phyloP scores from a whole-genome alignment of 2,329 filamentous ascomycete species.

The Pseudofabraea citricarpa region DNA sequence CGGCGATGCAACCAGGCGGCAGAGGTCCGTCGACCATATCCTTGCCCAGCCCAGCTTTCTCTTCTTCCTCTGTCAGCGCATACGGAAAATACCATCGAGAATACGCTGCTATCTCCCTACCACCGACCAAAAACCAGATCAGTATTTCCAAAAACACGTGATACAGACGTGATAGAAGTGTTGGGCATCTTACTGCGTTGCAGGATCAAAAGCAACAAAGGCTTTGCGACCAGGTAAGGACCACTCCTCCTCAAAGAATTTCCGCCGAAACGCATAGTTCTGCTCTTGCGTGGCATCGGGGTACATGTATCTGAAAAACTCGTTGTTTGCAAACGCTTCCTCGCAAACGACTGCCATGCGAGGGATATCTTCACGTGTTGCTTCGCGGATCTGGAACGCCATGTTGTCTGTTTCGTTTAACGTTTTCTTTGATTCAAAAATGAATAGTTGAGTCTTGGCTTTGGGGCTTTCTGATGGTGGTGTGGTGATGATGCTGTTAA shows the following conservation, averaged over 20 bases:
- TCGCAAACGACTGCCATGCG: background rate
- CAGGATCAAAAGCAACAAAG: background rate
- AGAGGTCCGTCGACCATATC: background rate
- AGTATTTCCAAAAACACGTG: background rate
- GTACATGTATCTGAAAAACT: background rate
- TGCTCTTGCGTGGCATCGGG: background rate
- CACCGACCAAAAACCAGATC: background rate
- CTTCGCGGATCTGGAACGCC: background rate
- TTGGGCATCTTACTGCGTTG: background rate
- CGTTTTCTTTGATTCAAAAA: no score
- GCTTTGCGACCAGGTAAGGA: background rate
- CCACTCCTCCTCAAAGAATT: background rate
- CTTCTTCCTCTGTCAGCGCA: background rate
- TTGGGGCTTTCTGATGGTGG: no score
- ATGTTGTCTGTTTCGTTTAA: no score
- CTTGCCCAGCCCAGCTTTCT: background rate
- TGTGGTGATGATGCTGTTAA: no score
- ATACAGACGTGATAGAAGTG: background rate
- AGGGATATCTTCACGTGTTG: background rate
- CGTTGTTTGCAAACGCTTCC: background rate
- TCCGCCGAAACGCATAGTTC: background rate
- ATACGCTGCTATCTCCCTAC: background rate
- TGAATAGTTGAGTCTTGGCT: no score
- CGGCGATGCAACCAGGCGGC: background rate
- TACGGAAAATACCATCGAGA: conserved; percentile 1